A percentile compares a stretch with the other conserved stretches of the same genome.
Conservation (phyloP, 2,329 filamentous ascomycete species). For the Cladosporium halotolerans region DNA sequence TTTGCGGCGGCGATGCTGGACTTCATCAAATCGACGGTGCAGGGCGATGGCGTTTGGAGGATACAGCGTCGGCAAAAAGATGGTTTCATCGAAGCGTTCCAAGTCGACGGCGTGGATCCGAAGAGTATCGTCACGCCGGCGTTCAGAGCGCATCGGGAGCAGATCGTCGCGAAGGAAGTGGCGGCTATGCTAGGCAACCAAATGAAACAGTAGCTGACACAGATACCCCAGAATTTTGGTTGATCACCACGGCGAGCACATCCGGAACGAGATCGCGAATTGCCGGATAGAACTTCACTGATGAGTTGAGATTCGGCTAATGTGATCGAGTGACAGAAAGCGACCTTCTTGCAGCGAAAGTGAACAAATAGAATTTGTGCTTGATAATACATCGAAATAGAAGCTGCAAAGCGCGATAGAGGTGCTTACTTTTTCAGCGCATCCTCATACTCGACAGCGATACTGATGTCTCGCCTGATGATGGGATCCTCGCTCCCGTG, state of each 20-base stretch:
- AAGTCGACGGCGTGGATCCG: constrained; percentile 65
- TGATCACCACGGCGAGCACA: no score
- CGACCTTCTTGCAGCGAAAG: neutral
- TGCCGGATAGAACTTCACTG: no score
- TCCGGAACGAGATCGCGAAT: no score
- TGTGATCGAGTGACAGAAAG: no score
- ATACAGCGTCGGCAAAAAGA: constrained; percentile 59
- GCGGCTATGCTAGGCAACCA: constrained; percentile 14
- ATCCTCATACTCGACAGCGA: constrained; percentile 18
- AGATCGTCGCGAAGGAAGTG: constrained; percentile 15
- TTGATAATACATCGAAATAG: neutral
- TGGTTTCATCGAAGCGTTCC: constrained; percentile 66
- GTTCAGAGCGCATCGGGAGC: constrained; percentile 65
- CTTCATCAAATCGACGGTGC: constrained; percentile 44
- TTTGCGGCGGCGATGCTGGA: constrained; percentile 73
- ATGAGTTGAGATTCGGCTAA: no score
- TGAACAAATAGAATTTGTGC: neutral
- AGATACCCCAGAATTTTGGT: no score
- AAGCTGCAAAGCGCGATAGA: neutral
- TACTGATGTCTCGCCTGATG: constrained; percentile 19
- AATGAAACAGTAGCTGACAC: no score
- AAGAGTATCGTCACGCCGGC: constrained; percentile 70
- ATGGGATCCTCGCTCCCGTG: constrained; percentile 21
- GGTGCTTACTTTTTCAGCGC: neutral
- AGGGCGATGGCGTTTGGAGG: constrained; percentile 63